phyloP scores from a whole-genome alignment of 1,284 basidiomycete species.

The Mycena citricolor region DNA sequence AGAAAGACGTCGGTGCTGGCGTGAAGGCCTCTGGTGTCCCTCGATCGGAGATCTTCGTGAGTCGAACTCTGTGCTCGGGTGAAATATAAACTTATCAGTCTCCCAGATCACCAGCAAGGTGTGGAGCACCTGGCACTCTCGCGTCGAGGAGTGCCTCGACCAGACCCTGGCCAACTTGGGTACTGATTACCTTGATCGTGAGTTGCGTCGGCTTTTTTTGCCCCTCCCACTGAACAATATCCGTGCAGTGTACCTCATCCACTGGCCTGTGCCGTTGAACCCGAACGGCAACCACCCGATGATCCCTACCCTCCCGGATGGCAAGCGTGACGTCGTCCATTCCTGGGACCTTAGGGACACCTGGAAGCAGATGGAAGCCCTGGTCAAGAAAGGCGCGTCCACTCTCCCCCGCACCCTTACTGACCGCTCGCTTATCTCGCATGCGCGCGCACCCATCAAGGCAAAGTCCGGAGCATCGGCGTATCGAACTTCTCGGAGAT shows the following conservation, averaged over 20 bases:
- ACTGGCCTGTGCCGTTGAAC: constrained; percentile 82
- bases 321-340: constrained; percentile 65
- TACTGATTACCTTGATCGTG: constrained; percentile 76
- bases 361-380: constrained; percentile 81
- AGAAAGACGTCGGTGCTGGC: constrained; percentile 84
- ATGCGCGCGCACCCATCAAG: too few relatives aligned
- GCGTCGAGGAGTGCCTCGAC: constrained; percentile 74
- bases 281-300: constrained; percentile 71
- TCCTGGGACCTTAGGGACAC: constrained; percentile 70
- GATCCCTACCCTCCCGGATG: constrained; percentile 68
- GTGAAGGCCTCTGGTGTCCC: constrained; percentile 77
- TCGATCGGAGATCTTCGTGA: constrained; percentile 80
- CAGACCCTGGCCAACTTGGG: constrained; percentile 72
- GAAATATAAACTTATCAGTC: too few relatives aligned
- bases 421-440: too few relatives aligned
- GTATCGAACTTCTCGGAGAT: constrained; percentile 70
- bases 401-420: neutral
- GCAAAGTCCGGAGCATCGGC: constrained; percentile 70
- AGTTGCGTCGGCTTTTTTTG: constrained; percentile 26
- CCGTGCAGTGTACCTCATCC: constrained; percentile 66
- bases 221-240: neutral
- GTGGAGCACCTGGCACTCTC: constrained; percentile 72
- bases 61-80: too few relatives aligned
- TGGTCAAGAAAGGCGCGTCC: constrained; percentile 59
- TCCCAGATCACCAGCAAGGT: constrained; percentile 69